Conservation (phyloP, 2,329 filamentous ascomycete genomes). For the Sarocladium strictum region DNA sequence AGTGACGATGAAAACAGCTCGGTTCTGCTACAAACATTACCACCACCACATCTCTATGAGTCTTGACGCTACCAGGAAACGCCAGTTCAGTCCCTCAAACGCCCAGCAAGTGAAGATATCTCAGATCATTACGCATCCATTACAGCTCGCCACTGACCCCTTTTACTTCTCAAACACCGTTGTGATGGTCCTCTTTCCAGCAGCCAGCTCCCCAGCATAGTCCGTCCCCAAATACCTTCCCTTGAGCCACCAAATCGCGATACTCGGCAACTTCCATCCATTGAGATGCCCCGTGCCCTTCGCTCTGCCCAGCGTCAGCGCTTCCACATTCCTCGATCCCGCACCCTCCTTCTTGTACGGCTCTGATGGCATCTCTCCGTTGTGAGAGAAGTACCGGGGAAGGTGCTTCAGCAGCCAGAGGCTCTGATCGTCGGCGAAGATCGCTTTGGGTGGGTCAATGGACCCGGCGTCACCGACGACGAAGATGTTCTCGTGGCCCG, state of each 20-base stretch:
- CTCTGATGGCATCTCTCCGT: not conserved
- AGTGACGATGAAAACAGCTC: too few relatives aligned
- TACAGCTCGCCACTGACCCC: too few relatives aligned
- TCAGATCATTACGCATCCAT: too few relatives aligned
- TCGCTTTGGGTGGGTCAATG: conserved; percentile 29
- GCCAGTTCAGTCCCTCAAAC: too few relatives aligned
- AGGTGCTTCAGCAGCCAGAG: conserved; percentile 28
- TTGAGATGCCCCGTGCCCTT: conserved; percentile 33
- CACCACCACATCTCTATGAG: too few relatives aligned
- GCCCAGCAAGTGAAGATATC: too few relatives aligned
- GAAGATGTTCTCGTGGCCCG: conserved; percentile 34
- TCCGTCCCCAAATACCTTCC: conserved; percentile 31
- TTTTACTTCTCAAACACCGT: conserved; percentile 22
- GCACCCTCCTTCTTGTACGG: not conserved
- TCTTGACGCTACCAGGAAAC: too few relatives aligned
- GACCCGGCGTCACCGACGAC: conserved; percentile 37
- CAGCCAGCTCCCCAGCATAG: conserved; percentile 21
- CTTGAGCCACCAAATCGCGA: conserved; percentile 33
- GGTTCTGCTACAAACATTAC: too few relatives aligned
- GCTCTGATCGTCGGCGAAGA: conserved; percentile 26
- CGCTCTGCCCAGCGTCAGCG: conserved; percentile 32
- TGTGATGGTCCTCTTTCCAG: conserved; percentile 27
- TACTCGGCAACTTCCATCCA: conserved; percentile 29
- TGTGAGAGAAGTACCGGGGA: conserved; percentile 21
- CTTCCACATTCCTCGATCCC: conserved; percentile 24